Base-by-base conservation (phyloP, 257 asterid species). In the Fraxinus cuspidata region DNA sequence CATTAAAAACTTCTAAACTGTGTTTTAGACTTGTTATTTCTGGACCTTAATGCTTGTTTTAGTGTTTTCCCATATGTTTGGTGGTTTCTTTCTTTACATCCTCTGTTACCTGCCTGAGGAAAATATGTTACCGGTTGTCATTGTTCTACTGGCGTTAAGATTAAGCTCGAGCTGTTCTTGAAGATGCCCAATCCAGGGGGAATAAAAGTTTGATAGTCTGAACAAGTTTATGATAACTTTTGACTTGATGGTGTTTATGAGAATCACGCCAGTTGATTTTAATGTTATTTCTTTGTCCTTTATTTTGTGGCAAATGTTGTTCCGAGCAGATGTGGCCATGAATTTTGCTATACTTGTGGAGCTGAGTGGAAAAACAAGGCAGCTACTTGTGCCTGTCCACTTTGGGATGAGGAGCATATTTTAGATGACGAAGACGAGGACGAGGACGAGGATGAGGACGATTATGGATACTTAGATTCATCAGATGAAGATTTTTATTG, bases 291-390 rank as follows among this genome's bases (percentile, higher is more conserved):
- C 38, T 38, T 5, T 10, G 64, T 68, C 32, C 49, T 23, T 35
- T 65, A 25, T 32, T 27, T 69, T 65, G 34, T 63, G 56, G 38
- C 56, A 19, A 63, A 21, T 73, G 19, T 66, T 73, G 71, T 66
- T 71, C 23, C 35, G 66, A 67, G 77, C 94, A 94, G 97, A 87
- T 94, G 97, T 84, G 94, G 98, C 19, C 72, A 82, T 68, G 93
- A 92, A 51, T 94, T 94, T 74, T 92, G 98, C 83, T 92, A 90
- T 58, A 90, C 88, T 1, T 94, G 97, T 80, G 97, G 96, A 58
- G 94, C 96, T 10, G 92, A 85, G 84, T 92, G 95, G 94, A 88
- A 81, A 79, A 77, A 92, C 77, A 88, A 87, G 90, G 84, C 71
- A 76, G 87, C 90, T 5, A 86, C 92, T 37, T 94, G 97, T 80